A percentile compares a stretch with the other conserved stretches of the same genome.
Evolutionary conservation across 2,329 filamentous ascomycete genomes (phyloP).

Genomic region (Geosmithia morbida): DNA sequence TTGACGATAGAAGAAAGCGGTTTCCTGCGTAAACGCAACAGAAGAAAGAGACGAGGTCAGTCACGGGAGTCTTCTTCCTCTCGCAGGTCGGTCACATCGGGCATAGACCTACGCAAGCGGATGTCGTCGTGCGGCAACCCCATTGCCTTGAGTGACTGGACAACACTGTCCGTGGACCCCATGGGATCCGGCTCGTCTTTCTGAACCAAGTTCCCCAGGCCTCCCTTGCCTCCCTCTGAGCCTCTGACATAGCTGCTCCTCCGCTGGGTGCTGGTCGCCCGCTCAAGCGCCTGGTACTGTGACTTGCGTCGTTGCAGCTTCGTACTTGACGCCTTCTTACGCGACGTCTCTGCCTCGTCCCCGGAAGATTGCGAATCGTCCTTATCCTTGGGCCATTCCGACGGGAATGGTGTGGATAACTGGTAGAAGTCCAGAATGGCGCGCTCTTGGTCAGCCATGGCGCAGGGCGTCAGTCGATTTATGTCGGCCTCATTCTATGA

Average conservation of each 20-base stretch:
- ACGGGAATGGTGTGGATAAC: conserved; percentile 62
- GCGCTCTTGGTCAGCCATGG: conserved; percentile 57
- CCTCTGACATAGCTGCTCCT: conserved; percentile 52
- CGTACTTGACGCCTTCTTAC: conserved; percentile 12
- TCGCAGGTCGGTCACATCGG: not conserved
- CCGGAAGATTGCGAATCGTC: conserved; percentile 36
- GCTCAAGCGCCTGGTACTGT: conserved; percentile 72
- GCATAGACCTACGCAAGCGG: conserved; percentile 47
- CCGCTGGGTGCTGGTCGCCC: conserved; percentile 49
- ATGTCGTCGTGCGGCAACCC: conserved; percentile 75
- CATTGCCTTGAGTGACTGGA: conserved; percentile 60
- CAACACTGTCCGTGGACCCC: conserved; percentile 76
- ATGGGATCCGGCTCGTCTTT: conserved; percentile 88
- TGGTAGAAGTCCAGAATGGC: conserved; percentile 83
- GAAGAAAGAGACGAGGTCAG: not conserved
- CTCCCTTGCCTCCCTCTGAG: conserved; percentile 49
- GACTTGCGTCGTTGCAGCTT: conserved; percentile 51
- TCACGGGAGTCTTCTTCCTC: not conserved
- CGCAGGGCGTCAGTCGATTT: conserved; percentile 1
- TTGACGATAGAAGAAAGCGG: conserved; percentile 88
- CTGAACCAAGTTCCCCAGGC: conserved; percentile 65
- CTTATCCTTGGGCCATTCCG: conserved; percentile 76
- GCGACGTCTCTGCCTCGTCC: conserved; percentile 27
- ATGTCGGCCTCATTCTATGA: conserved; percentile 3
- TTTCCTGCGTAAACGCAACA: conserved; percentile 42